phyloP scores from a whole-genome alignment of 1,139 yeast species.

The Sugiyamaella sp. region DNA sequence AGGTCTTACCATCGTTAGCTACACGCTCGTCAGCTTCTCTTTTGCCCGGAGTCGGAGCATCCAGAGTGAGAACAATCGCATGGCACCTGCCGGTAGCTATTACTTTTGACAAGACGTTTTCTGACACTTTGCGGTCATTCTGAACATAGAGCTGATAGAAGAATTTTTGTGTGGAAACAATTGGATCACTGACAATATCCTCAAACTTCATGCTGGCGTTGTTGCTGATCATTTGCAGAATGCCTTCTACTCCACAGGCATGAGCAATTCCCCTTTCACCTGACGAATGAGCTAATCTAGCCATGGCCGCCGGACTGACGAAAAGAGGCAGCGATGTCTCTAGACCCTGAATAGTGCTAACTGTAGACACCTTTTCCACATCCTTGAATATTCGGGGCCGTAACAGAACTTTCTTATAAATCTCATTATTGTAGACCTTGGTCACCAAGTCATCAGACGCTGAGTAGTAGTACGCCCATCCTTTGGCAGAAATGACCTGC shows the following conservation, averaged over 20 bases:
- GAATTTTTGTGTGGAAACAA: constrained; percentile 59
- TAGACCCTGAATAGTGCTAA: constrained; percentile 52
- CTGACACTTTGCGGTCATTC: constrained; percentile 62
- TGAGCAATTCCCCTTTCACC: constrained; percentile 80
- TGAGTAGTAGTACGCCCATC: constrained; percentile 90
- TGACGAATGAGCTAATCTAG: constrained; percentile 66
- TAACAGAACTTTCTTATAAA: constrained; percentile 84
- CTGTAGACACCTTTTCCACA: constrained; percentile 56
- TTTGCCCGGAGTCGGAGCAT: constrained; percentile 93
- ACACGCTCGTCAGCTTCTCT: constrained; percentile 70
- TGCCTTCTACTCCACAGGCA: constrained; percentile 67
- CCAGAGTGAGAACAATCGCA: constrained; percentile 80
- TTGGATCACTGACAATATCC: constrained; percentile 63
- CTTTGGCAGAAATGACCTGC: constrained; percentile 69
- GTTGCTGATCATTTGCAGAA: constrained; percentile 81
- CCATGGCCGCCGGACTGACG: constrained; percentile 79
- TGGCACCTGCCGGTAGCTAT: constrained; percentile 47
- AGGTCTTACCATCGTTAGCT: constrained; percentile 48
- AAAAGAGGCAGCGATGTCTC: constrained; percentile 69
- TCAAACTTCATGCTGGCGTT: constrained; percentile 74
- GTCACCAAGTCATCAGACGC: constrained; percentile 94
- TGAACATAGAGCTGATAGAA: constrained; percentile 94
- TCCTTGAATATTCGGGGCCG: constrained; percentile 80
- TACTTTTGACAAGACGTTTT: constrained; percentile 58
- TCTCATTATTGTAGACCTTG: constrained; percentile 82